A percentile compares a stretch with the other conserved stretches of the same genome.
phyloP scores from a whole-genome alignment of 2,329 filamentous ascomycete species.

The Sarocladium brachiariae region DNA sequence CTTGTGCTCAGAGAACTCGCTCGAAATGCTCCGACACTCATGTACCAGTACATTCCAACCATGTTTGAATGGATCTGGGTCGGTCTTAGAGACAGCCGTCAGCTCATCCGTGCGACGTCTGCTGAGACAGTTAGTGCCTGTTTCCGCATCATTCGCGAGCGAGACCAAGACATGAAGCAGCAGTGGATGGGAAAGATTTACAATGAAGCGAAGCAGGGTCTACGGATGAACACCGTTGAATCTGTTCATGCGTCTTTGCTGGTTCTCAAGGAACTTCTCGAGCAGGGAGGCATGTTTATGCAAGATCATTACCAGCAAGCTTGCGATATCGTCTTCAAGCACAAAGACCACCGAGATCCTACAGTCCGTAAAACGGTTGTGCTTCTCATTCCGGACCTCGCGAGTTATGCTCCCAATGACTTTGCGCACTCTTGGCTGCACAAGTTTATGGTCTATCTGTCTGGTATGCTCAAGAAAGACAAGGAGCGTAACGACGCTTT shows the following conservation, averaged over 20 bases:
- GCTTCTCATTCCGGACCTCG: constrained; percentile 83
- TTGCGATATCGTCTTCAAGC: constrained; percentile 85
- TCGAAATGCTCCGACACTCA: constrained; percentile 85
- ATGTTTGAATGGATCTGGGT: constrained; percentile 97
- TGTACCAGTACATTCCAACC: constrained; percentile 92
- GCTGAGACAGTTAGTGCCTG: constrained; percentile 91
- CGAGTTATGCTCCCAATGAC: constrained; percentile 84
- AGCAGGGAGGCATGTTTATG: constrained; percentile 99
- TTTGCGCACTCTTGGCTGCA: constrained; percentile 85
- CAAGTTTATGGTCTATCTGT: constrained; percentile 94
- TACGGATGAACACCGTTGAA: constrained; percentile 76
- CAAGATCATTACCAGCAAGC: constrained; percentile 86
- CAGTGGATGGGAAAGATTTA: constrained; percentile 90
- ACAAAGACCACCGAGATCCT: constrained; percentile 86
- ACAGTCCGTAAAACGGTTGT: constrained; percentile 88
- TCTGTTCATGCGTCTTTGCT: constrained; percentile 90
- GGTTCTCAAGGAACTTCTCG: constrained; percentile 83
- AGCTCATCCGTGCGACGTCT: constrained; percentile 85
- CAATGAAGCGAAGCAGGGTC: constrained; percentile 71
- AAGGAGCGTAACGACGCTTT: constrained; percentile 94
- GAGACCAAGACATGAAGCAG: constrained; percentile 81
- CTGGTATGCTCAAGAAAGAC: constrained; percentile 87
- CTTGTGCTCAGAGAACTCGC: constrained; percentile 86
- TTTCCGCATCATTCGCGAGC: constrained; percentile 90
- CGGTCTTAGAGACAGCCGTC: constrained; percentile 79